These are phyloP conservation scores for Irpex sp. DNA, from an alignment of 1,284 basidiomycete genomes.

Conservation along the genomic window DNA sequence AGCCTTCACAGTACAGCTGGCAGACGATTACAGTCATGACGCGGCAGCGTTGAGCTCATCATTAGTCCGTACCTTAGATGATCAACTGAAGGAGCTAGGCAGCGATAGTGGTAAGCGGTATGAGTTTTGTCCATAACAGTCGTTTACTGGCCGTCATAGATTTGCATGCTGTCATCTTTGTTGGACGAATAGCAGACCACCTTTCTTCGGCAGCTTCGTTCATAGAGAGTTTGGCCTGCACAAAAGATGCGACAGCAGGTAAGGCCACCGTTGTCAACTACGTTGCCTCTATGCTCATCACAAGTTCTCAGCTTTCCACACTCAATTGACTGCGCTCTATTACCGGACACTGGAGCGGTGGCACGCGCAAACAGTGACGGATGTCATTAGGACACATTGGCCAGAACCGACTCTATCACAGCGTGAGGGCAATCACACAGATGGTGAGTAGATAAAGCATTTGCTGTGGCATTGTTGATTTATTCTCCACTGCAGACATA, in stretches of 20 bases:
- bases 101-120: conserved; percentile 2
- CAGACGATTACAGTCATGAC: conserved; percentile 41
- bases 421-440: not conserved
- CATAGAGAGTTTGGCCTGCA: conserved; percentile 39
- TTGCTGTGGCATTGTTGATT: conserved; percentile 31
- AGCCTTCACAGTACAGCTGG: conserved; percentile 30
- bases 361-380: conserved; percentile 39
- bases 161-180: conserved; percentile 33
- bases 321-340: conserved; percentile 34
- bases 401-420: not conserved
- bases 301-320: conserved; percentile 39
- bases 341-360: conserved; percentile 44
- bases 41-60: conserved; percentile 41
- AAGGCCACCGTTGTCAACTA: conserved; percentile 7
- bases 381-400: conserved; percentile 23
- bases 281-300: conserved; percentile 5
- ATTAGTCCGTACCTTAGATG: conserved; percentile 36
- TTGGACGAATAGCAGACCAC: conserved; percentile 41
- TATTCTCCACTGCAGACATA: conserved; percentile 1
- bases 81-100: conserved; percentile 26
- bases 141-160: not conserved
- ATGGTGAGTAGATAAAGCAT: not conserved
- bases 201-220: conserved; percentile 41
- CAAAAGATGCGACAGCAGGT: conserved; percentile 35
- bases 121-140: not conserved